phyloP scores from a whole-genome alignment of 2,329 filamentous ascomycete species.

The Ascochyta clinopodiicola region DNA sequence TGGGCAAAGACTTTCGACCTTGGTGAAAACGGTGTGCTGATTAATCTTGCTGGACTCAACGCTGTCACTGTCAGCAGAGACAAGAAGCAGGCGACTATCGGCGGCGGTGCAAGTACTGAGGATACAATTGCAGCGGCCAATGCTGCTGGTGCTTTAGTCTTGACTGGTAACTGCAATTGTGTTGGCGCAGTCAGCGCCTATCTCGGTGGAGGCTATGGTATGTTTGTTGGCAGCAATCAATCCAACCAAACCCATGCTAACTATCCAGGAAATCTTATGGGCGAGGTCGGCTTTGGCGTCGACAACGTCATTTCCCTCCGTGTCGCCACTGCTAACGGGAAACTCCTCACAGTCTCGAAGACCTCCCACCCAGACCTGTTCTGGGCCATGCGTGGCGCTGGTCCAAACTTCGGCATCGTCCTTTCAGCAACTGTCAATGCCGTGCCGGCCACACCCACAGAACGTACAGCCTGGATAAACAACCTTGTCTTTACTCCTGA shows the following conservation, averaged over 20 bases:
- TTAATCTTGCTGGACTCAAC: slow-evolving; percentile 38
- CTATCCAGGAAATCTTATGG: slow-evolving; percentile 56
- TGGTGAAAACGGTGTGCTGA: slow-evolving; percentile 34
- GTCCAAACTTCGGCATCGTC: slow-evolving; percentile 45
- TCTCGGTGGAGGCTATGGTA: slow-evolving; percentile 61
- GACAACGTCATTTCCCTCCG: slow-evolving; percentile 53
- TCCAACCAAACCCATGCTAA: neutral
- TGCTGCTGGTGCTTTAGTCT: slow-evolving; percentile 39
- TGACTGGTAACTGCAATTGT: slow-evolving; percentile 44
- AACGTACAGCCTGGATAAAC: slow-evolving; percentile 36
- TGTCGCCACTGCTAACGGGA: slow-evolving; percentile 36
- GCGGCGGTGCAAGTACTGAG: slow-evolving; percentile 47
- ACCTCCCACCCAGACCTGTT: slow-evolving; percentile 41
- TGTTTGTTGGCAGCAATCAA: neutral
- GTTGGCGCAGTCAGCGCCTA: slow-evolving; percentile 39
- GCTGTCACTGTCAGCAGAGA: slow-evolving; percentile 30
- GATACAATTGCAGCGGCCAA: slow-evolving; percentile 47
- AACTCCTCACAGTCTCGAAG: slow-evolving; percentile 38
- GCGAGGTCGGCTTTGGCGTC: slow-evolving; percentile 60
- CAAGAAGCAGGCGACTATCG: slow-evolving; percentile 34
- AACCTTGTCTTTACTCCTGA: slow-evolving; percentile 32
- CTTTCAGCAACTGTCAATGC: slow-evolving; percentile 49
- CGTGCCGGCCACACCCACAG: slow-evolving; percentile 32
- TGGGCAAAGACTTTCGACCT: slow-evolving; percentile 36
- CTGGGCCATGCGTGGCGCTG: slow-evolving; percentile 48